These are phyloP conservation scores for Trametopsis cervina DNA, from an alignment of 768 basidiomycete genomes.

Conservation along the genomic window DNA sequence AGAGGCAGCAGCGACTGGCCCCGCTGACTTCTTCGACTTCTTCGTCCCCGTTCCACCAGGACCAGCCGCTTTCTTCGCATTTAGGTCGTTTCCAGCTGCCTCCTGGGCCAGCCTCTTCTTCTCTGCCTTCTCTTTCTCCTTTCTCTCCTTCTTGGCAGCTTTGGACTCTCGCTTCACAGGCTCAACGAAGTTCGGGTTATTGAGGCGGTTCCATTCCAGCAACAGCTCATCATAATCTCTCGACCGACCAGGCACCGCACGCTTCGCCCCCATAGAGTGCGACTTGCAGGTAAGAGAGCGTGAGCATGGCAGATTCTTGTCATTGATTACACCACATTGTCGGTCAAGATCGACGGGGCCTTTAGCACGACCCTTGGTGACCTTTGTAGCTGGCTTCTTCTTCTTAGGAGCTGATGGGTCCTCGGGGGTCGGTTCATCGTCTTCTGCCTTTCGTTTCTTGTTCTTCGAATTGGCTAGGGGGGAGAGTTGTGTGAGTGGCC, in stretches of 20 bases:
- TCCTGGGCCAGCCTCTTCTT: constrained; percentile 71
- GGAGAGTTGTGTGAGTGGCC: neutral
- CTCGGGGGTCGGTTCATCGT: constrained; percentile 54
- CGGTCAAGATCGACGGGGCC: constrained; percentile 87
- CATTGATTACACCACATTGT: constrained; percentile 97
- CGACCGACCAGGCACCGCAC: constrained; percentile 82
- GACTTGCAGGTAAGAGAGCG: constrained; percentile 97
- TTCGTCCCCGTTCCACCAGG: constrained; percentile 33
- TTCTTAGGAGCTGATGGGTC: constrained; percentile 65
- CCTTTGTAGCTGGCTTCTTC: constrained; percentile 66
- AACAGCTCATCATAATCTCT: constrained; percentile 80
- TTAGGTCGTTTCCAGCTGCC: constrained; percentile 46
- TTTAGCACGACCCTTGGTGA: constrained; percentile 73
- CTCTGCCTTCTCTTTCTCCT: constrained; percentile 74
- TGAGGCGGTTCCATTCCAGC: constrained; percentile 84
- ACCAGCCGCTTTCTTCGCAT: constrained; percentile 28
- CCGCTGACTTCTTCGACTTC: constrained; percentile 56
- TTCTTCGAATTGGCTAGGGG: constrained; percentile 31
- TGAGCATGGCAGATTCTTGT: constrained; percentile 87
- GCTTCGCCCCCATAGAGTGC: constrained; percentile 95
- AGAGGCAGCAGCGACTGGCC: constrained; percentile 16
- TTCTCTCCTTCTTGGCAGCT: constrained; percentile 81
- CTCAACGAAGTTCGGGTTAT: constrained; percentile 85
- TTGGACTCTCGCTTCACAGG: constrained; percentile 84
- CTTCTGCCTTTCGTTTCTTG: constrained; percentile 82